These are phyloP conservation scores for Fusarium sp. DNA, from an alignment of 2,329 filamentous ascomycete species.

Conservation along the genomic window DNA sequence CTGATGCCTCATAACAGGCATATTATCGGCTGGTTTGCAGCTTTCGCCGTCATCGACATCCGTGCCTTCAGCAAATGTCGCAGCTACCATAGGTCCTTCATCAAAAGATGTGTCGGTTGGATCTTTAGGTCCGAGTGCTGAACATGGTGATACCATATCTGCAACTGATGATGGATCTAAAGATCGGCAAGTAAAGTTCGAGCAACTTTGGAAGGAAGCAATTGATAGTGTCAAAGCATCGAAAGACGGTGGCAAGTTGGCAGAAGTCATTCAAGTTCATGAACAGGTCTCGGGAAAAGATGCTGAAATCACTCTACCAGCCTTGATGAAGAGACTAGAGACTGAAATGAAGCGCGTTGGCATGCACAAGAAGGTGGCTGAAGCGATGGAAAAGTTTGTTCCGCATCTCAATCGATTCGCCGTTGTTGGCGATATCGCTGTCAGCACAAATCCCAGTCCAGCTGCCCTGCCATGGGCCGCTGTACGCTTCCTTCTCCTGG, in stretches of 20 bases:
- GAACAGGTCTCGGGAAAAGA: neutral
- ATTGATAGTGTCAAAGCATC: neutral
- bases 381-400: neutral
- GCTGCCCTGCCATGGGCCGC: neutral
- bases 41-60: rapidly evolving
- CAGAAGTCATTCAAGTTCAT: neutral
- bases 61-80: neutral
- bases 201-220: neutral
- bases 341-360: neutral
- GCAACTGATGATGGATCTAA: rapidly evolving
- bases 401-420: neutral
- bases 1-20: neutral
- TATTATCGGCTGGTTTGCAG: neutral
- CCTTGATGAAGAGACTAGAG: neutral
- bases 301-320: rapidly evolving
- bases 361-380: neutral
- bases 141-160: rapidly evolving
- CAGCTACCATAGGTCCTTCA: rapidly evolving
- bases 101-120: rapidly evolving
- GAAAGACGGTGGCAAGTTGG: neutral
- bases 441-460: neutral
- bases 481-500: neutral
- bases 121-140: rapidly evolving
- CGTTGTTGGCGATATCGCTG: neutral
- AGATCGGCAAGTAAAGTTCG: neutral